Base-by-base conservation (phyloP, 805 yeast genomes). In the Diddensiella transvaalensis region DNA sequence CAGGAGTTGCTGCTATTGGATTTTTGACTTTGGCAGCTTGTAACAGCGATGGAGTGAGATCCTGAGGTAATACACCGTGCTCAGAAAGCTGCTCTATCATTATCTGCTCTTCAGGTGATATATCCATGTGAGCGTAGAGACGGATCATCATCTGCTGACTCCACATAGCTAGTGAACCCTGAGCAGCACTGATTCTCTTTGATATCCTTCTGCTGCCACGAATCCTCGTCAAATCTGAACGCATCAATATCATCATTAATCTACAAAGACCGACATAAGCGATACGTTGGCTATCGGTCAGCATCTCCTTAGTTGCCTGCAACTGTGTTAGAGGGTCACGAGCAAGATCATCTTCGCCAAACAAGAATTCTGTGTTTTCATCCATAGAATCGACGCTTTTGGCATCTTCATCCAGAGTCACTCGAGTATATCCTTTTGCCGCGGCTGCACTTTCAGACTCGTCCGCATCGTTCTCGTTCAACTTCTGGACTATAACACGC, bases 231-330 rank as follows among this genome's bases (percentile, higher is more conserved):
- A 90, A 67, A n/a, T 80, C 81, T 0, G 87, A 78, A 17, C 95
- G 95, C 84, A 89, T 80, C 18, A 85, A 86, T 21, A 85, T 86
- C 45, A 83, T 76, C 3, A 85, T 74, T 30, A 93, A 75, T 56
- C 86, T 84, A 5, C 85, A 81, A 6, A 91, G 73, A 0, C 96
- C 98, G 4, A 86, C 85, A 61, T 93, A 93, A 2, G 98, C 98
- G 52, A 90, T 83, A 59, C 87, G 83, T 64, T 93, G 96, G 13
- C 84, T 73, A 15, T 88, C 98, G 4, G 81, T 74, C 13, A 93
- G 73, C 79, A 93, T 78, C 21, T 80, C 78, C 62, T 83, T 87
- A 3, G 97, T 93, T 1, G 91, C 77, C 46, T 79, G 79, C 54
- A 93, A 70, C 48, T 90, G 95, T 40, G 78, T 79, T n/a, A 68